phyloP scores from a whole-genome alignment of 1,284 basidiomycete genomes.

The Fomes fomentarius region DNA sequence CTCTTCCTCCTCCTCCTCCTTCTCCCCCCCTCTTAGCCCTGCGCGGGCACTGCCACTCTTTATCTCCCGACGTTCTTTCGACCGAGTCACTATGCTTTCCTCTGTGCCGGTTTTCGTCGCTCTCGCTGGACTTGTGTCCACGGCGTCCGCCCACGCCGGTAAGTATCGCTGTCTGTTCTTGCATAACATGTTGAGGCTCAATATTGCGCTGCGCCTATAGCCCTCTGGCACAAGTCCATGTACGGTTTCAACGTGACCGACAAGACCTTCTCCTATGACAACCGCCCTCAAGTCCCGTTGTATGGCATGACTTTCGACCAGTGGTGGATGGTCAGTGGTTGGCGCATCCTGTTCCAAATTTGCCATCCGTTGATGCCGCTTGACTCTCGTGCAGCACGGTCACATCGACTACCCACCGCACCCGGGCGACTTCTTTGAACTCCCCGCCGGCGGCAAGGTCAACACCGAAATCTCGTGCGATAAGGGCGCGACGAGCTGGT shows the following conservation, averaged over 20 bases:
- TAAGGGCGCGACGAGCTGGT: slow-evolving; percentile 59
- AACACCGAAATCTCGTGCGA: slow-evolving; percentile 59
- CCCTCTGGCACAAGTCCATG: slow-evolving; percentile 39
- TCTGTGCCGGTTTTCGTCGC: slow-evolving; percentile 25
- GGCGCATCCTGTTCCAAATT: not conserved
- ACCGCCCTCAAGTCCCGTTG: slow-evolving; percentile 59
- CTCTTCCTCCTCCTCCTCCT: slow-evolving; percentile 4
- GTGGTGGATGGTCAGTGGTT: slow-evolving; percentile 67
- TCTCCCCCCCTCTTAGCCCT: slow-evolving; percentile 12
- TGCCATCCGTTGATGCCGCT: not conserved
- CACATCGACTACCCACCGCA: slow-evolving; percentile 60
- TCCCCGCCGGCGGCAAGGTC: slow-evolving; percentile 55
- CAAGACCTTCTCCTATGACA: slow-evolving; percentile 54
- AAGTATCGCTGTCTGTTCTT: too few relatives aligned
- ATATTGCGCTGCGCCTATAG: slow-evolving; percentile 23
- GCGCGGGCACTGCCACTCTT: slow-evolving; percentile 29
- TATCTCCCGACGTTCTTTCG: slow-evolving; percentile 20
- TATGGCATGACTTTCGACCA: slow-evolving; percentile 54
- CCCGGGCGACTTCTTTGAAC: slow-evolving; percentile 54
- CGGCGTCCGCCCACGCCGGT: slow-evolving; percentile 31
- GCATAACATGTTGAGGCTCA: too few relatives aligned
- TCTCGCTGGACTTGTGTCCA: slow-evolving; percentile 27
- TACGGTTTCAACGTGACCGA: slow-evolving; percentile 62
- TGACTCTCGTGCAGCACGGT: slow-evolving; percentile 40
- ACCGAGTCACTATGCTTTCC: slow-evolving; percentile 27